These are phyloP conservation scores for Calonectria fujianensis DNA, from an alignment of 2,329 filamentous ascomycete genomes.

Conservation along the genomic window DNA sequence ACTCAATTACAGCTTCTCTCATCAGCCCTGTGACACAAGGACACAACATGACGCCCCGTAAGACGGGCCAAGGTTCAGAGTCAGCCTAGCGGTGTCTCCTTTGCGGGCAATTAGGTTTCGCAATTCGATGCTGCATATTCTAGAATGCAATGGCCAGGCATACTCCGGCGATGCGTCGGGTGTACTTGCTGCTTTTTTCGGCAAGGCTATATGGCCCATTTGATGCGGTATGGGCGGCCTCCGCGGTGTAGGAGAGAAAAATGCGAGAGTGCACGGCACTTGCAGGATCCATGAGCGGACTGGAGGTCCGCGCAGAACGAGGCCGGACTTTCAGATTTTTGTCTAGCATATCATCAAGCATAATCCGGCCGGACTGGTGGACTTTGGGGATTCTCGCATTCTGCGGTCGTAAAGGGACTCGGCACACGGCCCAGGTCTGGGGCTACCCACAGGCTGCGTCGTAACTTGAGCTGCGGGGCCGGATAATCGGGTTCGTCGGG, in stretches of 20 bases:
- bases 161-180: not conserved
- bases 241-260: not conserved
- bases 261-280: not conserved
- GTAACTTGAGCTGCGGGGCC: constrained; percentile 7
- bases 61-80: not conserved
- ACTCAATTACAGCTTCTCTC: not conserved
- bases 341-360: constrained; percentile 22
- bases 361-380: not conserved
- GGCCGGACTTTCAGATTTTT: not conserved
- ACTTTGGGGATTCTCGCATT: not conserved
- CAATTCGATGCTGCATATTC: not conserved
- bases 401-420: constrained; percentile 3
- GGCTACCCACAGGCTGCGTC: constrained; percentile 14
- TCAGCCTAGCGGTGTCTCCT: not conserved
- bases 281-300: not conserved
- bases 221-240: not conserved
- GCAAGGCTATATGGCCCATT: not conserved
- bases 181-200: not conserved
- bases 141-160: not conserved
- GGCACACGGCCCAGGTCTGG: constrained; percentile 6
- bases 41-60: not conserved
- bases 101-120: not conserved
- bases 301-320: not conserved
- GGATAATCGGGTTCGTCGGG: constrained; percentile 11
- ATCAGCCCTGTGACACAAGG: constrained; percentile 8